Percentiles rank a stretch among this genome's conserved stretches.
phyloP scores from a whole-genome alignment of 2,329 filamentous ascomycete species.

The Pestalotiopsis sp. region DNA sequence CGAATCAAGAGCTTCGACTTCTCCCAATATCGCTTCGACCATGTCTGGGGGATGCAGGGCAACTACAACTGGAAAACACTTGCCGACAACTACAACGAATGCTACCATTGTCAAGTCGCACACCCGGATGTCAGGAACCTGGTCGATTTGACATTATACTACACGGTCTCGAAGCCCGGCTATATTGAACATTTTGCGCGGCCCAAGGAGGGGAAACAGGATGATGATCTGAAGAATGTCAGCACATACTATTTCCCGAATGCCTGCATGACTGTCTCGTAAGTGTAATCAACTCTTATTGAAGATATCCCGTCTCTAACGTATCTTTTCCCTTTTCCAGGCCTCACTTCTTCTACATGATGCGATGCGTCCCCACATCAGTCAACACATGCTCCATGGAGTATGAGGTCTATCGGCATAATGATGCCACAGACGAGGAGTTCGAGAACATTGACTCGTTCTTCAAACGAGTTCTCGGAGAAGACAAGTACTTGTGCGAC shows the following conservation, averaged over 20 bases:
- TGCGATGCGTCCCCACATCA: slow-evolving; percentile 48
- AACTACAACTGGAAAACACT: slow-evolving; percentile 64
- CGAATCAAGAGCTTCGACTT: slow-evolving; percentile 48
- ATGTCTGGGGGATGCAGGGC: slow-evolving; percentile 58
- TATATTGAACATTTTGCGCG: slow-evolving; percentile 39
- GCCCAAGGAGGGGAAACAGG: slow-evolving; percentile 35
- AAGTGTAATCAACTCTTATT: slow-evolving; percentile 20
- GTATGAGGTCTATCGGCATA: slow-evolving; percentile 55
- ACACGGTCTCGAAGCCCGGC: slow-evolving; percentile 34
- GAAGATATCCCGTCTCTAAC: background rate
- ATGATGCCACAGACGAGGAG: slow-evolving; percentile 45
- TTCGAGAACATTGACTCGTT: slow-evolving; percentile 48
- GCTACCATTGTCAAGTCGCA: slow-evolving; percentile 63
- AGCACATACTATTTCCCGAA: slow-evolving; percentile 44
- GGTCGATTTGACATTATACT: slow-evolving; percentile 55
- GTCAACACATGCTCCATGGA: slow-evolving; percentile 45
- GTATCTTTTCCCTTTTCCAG: slow-evolving; percentile 22
- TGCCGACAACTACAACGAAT: slow-evolving; percentile 68
- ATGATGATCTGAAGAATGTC: slow-evolving; percentile 23
- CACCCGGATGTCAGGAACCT: slow-evolving; percentile 60
- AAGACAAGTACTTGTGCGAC: slow-evolving; percentile 54
- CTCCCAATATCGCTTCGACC: slow-evolving; percentile 58
- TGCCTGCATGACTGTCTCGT: slow-evolving; percentile 41
- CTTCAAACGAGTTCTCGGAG: slow-evolving; percentile 53
- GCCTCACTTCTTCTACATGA: slow-evolving; percentile 52